These are phyloP conservation scores for Carex cristatella DNA, from an alignment of 176 grass and related monocot species.

Conservation along the genomic window DNA sequence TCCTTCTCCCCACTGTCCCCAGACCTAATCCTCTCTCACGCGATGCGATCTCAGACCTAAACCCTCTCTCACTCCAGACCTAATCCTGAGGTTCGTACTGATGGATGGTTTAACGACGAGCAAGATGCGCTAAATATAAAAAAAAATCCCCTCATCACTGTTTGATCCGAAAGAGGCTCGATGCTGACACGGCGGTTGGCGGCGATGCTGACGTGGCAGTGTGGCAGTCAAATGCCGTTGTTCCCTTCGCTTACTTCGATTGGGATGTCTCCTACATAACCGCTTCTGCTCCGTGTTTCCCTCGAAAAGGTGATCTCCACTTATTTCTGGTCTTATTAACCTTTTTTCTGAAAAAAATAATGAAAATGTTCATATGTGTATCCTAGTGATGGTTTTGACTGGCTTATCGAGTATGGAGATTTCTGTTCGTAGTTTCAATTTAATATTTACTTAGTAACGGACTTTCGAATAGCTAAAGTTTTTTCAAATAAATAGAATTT, in stretches of 20 bases:
- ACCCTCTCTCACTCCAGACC: too few relatives aligned
- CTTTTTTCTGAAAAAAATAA: background rate
- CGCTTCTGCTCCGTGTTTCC: constrained; percentile 59
- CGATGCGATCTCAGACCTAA: too few relatives aligned
- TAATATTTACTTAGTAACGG: background rate
- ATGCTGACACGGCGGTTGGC: constrained; percentile 22
- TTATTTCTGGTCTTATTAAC: background rate
- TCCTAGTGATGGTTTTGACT: background rate
- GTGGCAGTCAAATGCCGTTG: constrained; percentile 27
- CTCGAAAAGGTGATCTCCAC: constrained; percentile 39
- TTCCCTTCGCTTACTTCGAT: constrained; percentile 63
- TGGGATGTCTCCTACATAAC: constrained; percentile 96
- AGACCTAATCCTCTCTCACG: too few relatives aligned
- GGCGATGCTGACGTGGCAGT: constrained; percentile 15
- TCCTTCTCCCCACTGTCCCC: too few relatives aligned
- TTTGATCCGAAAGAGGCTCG: background rate
- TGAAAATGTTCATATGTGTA: background rate
- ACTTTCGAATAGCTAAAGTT: background rate
- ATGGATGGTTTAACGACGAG: too few relatives aligned
- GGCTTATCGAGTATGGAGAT: background rate
- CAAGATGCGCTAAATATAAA: too few relatives aligned
- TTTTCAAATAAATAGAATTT: too few relatives aligned
- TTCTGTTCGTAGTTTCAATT: background rate
- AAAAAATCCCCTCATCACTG: too few relatives aligned
- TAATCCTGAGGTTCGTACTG: too few relatives aligned